Percentiles rank a stretch among this genome's conserved stretches.
Evolutionary conservation across 345 rosid species (phyloP).

Genomic region (Eutrema japonicum): DNA sequence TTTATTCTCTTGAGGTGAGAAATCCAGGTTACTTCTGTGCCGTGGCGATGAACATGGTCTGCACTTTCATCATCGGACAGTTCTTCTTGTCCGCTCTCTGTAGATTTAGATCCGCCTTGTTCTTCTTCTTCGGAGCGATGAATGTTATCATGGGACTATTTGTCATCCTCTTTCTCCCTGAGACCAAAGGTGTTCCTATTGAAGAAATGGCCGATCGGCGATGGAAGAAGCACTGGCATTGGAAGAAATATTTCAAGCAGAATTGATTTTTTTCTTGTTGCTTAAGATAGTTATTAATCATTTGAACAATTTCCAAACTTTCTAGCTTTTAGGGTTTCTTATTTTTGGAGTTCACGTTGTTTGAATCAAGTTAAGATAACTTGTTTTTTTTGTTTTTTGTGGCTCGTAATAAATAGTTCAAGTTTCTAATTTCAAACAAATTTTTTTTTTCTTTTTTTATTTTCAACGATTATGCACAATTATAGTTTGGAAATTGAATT

Average conservation of each 20-base stretch:
- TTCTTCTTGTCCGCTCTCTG: conserved; percentile 63
- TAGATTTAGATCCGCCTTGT: conserved; percentile 51
- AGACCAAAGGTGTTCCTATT: conserved; percentile 65
- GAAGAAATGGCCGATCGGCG: conserved; percentile 59
- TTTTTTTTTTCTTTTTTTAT: not conserved
- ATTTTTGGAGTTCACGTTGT: not conserved
- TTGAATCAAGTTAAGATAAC: conserved; percentile 1
- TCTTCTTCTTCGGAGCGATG: conserved; percentile 65
- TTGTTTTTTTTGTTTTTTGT: not conserved
- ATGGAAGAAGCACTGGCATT: conserved; percentile 61
- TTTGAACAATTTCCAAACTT: not conserved
- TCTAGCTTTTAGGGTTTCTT: not conserved
- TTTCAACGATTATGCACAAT: not conserved
- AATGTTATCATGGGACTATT: conserved; percentile 59
- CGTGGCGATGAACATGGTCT: conserved; percentile 60
- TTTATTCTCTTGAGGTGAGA: conserved; percentile 59
- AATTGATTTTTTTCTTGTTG: not conserved
- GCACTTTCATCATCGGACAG: conserved; percentile 63
- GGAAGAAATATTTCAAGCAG: conserved; percentile 48
- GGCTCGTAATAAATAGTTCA: no score
- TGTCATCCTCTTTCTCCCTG: conserved; percentile 51
- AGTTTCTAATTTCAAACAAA: not conserved
- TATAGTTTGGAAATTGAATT: not conserved
- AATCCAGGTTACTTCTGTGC: conserved; percentile 63
- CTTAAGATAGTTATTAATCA: not conserved